Conservation (phyloP, 1,284 basidiomycete genomes). For the Athelia sp. region DNA sequence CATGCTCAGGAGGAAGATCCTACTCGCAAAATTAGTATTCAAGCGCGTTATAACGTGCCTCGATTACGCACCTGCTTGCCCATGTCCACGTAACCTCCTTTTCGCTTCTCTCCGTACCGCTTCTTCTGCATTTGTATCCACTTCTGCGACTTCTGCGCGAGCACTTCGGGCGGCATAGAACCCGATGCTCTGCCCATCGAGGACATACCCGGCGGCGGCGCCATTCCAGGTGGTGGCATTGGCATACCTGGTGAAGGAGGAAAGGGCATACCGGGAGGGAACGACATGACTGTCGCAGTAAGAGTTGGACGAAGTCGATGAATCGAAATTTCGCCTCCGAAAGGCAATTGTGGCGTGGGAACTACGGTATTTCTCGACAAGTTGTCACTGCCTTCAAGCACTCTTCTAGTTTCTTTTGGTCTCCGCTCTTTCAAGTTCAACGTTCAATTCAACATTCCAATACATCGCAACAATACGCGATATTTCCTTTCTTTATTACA, state of each 20-base stretch:
- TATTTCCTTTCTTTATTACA: too few relatives aligned
- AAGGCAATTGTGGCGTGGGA: slow-evolving; percentile 1
- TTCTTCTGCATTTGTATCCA: slow-evolving; percentile 93
- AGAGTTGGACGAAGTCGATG: slow-evolving; percentile 5
- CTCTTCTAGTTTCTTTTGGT: too few relatives aligned
- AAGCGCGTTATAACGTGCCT: slow-evolving; percentile 6
- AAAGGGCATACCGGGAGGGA: slow-evolving; percentile 58
- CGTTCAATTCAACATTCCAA: too few relatives aligned
- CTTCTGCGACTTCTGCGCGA: slow-evolving; percentile 87
- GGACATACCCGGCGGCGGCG: slow-evolving; percentile 23
- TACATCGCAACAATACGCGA: too few relatives aligned
- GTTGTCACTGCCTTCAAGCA: too few relatives aligned
- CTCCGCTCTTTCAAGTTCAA: too few relatives aligned
- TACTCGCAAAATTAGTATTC: slow-evolving; percentile 25
- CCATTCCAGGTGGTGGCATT: slow-evolving; percentile 34
- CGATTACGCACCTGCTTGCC: slow-evolving; percentile 77
- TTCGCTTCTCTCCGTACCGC: slow-evolving; percentile 85
- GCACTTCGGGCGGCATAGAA: slow-evolving; percentile 70
- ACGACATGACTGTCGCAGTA: slow-evolving; percentile 13
- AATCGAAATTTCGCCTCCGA: slow-evolving; percentile 1
- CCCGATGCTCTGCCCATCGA: slow-evolving; percentile 32
- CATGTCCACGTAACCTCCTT: slow-evolving; percentile 87
- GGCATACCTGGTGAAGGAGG: slow-evolving; percentile 58
- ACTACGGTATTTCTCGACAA: too few relatives aligned
- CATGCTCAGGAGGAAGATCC: slow-evolving; percentile 90